Conservation (phyloP, 805 yeast species). For the Lipomyces kockii region DNA sequence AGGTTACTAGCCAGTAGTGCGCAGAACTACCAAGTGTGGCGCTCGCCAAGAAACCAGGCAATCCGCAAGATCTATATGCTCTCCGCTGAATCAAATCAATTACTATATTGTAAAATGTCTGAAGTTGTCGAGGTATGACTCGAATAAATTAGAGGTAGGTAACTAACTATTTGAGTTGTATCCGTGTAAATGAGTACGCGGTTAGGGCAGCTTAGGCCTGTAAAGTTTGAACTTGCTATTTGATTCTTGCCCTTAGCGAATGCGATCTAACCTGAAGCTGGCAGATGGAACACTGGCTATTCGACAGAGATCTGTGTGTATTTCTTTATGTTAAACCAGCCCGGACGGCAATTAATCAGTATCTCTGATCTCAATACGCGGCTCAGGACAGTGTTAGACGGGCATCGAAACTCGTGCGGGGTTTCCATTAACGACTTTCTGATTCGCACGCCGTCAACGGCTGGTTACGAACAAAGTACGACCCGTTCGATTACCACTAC, state of each 20-base stretch:
- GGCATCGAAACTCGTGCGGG: not conserved
- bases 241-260: not conserved
- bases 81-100: not conserved
- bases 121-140: too few relatives aligned
- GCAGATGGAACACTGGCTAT: not conserved
- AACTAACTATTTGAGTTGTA: not conserved
- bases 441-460: not conserved
- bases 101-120: not conserved
- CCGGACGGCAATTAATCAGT: not conserved
- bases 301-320: not conserved
- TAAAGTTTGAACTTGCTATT: not conserved
- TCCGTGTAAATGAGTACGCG: not conserved
- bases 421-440: not conserved
- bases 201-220: not conserved
- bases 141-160: too few relatives aligned
- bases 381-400: not conserved
- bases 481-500: not conserved
- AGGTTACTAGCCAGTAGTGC: not conserved
- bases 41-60: not conserved
- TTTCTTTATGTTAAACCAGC: not conserved
- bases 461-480: slow-evolving; percentile 1
- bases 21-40: not conserved
- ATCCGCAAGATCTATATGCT: not conserved
- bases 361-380: slow-evolving; percentile 1
- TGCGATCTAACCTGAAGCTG: not conserved